Evolutionary conservation across 1,139 yeast species (phyloP).

Genomic region (Hansenula sp.): DNA sequence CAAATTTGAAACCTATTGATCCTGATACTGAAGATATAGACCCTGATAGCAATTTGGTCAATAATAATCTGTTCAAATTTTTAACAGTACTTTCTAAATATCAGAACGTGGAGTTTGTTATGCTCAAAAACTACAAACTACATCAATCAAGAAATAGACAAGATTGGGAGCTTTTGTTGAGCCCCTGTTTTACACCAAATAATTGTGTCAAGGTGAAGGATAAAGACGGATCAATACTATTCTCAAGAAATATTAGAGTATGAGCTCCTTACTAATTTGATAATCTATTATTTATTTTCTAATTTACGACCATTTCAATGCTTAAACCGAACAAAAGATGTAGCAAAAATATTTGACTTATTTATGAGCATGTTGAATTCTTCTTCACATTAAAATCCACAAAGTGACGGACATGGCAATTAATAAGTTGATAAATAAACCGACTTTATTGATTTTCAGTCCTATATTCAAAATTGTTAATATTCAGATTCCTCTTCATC

Average conservation of each 20-base stretch:
- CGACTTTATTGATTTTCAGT: not conserved
- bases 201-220: constrained; percentile 31
- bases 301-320: too few relatives aligned
- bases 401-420: not conserved
- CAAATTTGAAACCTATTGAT: constrained; percentile 19
- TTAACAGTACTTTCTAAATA: constrained; percentile 25
- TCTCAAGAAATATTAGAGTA: constrained; percentile 17
- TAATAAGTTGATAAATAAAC: too few relatives aligned
- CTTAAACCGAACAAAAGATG: too few relatives aligned
- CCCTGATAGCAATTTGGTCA: constrained; percentile 10
- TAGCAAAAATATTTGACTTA: too few relatives aligned
- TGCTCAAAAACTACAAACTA: constrained; percentile 29
- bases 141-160: constrained; percentile 31
- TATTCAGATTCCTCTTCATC: constrained; percentile 1
- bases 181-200: constrained; percentile 28
- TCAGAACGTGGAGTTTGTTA: constrained; percentile 27
- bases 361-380: too few relatives aligned
- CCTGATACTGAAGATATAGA: constrained; percentile 8
- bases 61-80: constrained; percentile 23
- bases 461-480: constrained; percentile 5
- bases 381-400: too few relatives aligned
- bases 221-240: constrained; percentile 30
- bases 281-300: too few relatives aligned
- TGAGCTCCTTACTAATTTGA: not conserved
- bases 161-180: constrained; percentile 31